Base-by-base conservation (phyloP, 106 monocot species). In the Cymbidium sinense region DNA sequence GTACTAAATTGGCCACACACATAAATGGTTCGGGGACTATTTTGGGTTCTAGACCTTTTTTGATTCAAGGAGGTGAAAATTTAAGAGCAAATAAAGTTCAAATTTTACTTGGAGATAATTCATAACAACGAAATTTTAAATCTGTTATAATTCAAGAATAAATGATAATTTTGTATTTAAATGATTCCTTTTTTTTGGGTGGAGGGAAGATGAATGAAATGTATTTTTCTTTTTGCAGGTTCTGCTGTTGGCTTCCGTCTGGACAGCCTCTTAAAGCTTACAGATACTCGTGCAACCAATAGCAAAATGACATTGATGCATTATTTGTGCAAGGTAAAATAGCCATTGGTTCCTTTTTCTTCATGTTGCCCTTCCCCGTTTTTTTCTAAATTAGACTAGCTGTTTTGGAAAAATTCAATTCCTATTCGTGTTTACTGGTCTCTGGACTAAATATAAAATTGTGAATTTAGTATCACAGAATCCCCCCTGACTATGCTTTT, bases 261-360 rank as follows among this genome's bases (percentile, higher is more conserved):
- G 72, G 91, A 92, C 65, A 92, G 91, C 65, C 89, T 92, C 83
- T 86, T 93, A 80, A 96, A 96, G 80, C 93, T 96, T 55, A 89
- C 87, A 76, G 93, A 96, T 83, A 96, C 95, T 83, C 90, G 91
- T 78, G 95, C 90, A 70, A 88, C 91, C 69, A 87, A 89, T 83
- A 96, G 82, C 75, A 96, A 91, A 76, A 90, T 96, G 90, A 96
- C 95, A 11, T 80, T 96, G 29, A 93, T 96, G 95, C 95, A 96
- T 80, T 96, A 96, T 82, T 87, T 96, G 65, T 96, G 95, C 81
- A 93, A 93, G 95, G 95, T 96, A 73, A 43, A 47, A 43, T 17
- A 76, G 7, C 50, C 36, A 11, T 70, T 74, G 12, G 5, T 74
- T 5, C 15, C 44, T 20, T 34, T 27, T 25, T 27, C 34, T 25